Percentiles rank a stretch among this genome's conserved stretches.
These are phyloP conservation scores for Leishmania martiniquensis DNA, from an alignment of 208 protist genomes.

Conservation along the genomic window DNA sequence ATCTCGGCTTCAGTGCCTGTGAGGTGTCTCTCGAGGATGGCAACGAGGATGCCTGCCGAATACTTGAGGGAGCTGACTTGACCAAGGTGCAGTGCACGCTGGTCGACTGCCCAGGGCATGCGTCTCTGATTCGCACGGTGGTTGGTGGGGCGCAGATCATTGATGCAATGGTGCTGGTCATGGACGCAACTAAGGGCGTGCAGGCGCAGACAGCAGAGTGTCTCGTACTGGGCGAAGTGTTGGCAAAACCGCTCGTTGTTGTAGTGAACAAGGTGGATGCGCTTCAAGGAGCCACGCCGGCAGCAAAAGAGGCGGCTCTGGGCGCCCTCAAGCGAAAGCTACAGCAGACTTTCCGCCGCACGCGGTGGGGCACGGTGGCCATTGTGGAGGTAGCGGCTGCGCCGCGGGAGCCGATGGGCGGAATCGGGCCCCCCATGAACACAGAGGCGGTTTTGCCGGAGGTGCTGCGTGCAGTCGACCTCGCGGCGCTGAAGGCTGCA, in stretches of 20 bases:
- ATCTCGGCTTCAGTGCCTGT: conserved; percentile 97
- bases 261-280: conserved; percentile 98
- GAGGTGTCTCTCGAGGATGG: conserved; percentile 27
- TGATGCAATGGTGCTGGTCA: conserved; percentile 97
- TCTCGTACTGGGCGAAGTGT: conserved; percentile 81
- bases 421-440: conserved; percentile 28
- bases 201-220: conserved; percentile 99
- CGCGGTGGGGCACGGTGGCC: conserved; percentile 67
- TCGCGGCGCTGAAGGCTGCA: conserved; percentile 24
- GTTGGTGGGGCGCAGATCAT: conserved; percentile 98
- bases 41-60: conserved; percentile 3
- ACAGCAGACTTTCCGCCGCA: conserved; percentile 62
- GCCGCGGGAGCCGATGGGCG: conserved; percentile 29
- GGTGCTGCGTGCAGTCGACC: conserved; percentile 38
- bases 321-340: conserved; percentile 56
- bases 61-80: conserved; percentile 26
- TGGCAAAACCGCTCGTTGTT: conserved; percentile 90
- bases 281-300: conserved; percentile 38
- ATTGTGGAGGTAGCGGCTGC: conserved; percentile 77
- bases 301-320: conserved; percentile 37
- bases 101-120: conserved; percentile 99
- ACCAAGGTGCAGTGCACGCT: conserved; percentile 90
- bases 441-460: conserved; percentile 45
- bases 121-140: conserved; percentile 98
- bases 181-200: conserved; percentile 97